Evolutionary conservation across 768 basidiomycete species (phyloP).

Genomic region (Pleurotus platypus): DNA sequence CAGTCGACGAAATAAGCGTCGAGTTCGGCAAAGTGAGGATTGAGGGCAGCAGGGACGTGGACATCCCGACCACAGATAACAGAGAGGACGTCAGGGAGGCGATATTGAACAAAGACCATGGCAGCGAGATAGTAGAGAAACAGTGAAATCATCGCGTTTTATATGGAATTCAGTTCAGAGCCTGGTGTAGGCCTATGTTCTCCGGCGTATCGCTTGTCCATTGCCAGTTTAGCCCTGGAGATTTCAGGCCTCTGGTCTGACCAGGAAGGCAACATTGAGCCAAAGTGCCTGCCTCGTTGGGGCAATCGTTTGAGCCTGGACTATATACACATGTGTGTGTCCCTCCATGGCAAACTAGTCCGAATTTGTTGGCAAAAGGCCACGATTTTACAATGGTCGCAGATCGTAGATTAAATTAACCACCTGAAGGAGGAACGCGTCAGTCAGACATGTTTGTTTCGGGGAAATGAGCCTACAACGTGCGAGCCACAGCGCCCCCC

Average conservation of each 20-base stretch:
- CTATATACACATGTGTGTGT: not conserved
- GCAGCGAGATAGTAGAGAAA: not conserved
- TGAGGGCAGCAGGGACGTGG: not conserved
- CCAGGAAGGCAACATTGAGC: not conserved
- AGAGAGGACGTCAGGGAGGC: not conserved
- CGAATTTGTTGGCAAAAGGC: not conserved
- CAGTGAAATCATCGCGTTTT: not conserved
- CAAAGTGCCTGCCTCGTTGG: not conserved
- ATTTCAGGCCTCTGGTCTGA: not conserved
- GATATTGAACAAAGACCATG: slow-evolving; percentile 2
- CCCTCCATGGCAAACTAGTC: not conserved
- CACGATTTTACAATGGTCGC: not conserved
- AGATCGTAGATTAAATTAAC: too few species aligned
- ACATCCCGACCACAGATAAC: not conserved
- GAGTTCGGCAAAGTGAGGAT: not conserved
- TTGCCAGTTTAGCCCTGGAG: not conserved
- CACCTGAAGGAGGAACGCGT: too few species aligned
- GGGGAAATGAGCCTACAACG: too few species aligned
- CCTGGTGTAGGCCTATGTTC: not conserved
- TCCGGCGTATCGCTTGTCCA: too few species aligned
- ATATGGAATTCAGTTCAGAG: not conserved
- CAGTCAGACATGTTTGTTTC: too few species aligned
- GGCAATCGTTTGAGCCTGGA: not conserved
- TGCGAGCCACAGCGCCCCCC: too few species aligned
- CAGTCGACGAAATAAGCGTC: not conserved